Evolutionary conservation across 1,284 basidiomycete genomes (phyloP).

Genomic region (Cutaneotrichosporon dermatis): DNA sequence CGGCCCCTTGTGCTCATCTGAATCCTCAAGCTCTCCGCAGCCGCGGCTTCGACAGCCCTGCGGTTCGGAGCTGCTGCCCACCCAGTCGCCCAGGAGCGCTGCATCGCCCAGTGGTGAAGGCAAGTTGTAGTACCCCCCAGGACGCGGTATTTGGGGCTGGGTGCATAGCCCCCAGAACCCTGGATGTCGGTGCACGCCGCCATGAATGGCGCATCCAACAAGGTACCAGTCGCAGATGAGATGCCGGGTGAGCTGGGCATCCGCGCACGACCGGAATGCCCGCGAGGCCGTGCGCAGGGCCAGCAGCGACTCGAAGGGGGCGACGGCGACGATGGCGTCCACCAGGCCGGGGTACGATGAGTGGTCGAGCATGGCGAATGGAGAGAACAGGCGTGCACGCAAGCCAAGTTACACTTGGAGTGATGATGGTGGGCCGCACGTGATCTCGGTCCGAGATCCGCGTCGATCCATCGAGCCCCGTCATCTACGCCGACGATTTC

Average conservation of each 20-base stretch:
- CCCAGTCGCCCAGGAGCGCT: neutral
- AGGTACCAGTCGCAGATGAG: neutral
- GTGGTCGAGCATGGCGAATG: conserved; percentile 4
- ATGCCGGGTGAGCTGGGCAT: neutral
- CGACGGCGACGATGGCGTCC: conserved; percentile 3
- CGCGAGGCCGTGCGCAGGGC: conserved; percentile 1
- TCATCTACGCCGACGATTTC: neutral
- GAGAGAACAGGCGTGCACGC: neutral
- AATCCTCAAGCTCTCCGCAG: too few relatives aligned
- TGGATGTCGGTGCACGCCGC: neutral
- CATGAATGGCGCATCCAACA: neutral
- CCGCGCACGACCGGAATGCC: neutral
- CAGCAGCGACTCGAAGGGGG: conserved; percentile 3
- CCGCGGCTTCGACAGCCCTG: too few relatives aligned
- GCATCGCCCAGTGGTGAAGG: neutral
- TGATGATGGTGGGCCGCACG: too few relatives aligned
- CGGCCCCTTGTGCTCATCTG: too few relatives aligned
- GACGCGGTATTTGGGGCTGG: neutral
- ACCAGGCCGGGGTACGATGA: conserved; percentile 9
- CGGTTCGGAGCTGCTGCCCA: neutral
- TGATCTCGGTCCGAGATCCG: too few relatives aligned
- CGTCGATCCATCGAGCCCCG: too few relatives aligned
- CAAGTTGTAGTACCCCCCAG: neutral
- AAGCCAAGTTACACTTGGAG: too few relatives aligned
- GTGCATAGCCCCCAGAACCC: neutral